phyloP scores from a whole-genome alignment of 2,329 filamentous ascomycete genomes.

The Ophiostoma ulmi region DNA sequence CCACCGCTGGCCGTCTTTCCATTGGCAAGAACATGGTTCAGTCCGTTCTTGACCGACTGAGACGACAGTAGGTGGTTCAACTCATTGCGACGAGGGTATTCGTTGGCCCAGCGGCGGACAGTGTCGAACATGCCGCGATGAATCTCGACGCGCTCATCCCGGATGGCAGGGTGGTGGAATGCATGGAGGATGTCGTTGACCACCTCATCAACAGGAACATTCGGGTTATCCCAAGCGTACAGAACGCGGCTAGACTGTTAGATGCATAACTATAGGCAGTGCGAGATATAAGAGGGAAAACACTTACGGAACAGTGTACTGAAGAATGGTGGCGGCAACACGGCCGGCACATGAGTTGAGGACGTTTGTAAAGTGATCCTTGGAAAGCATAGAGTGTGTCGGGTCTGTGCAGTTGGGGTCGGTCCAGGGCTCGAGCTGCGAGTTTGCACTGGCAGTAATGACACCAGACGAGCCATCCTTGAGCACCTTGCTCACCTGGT shows the following conservation, averaged over 20 bases:
- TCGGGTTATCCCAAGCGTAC: conserved; percentile 87
- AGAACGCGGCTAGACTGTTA: conserved; percentile 59
- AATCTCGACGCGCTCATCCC: conserved; percentile 69
- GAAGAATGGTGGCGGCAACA: conserved; percentile 68
- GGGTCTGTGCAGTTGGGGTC: conserved; percentile 70
- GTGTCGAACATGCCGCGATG: conserved; percentile 86
- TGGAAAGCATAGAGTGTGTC: conserved; percentile 76
- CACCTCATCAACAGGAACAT: conserved; percentile 76
- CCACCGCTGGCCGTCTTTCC: conserved; percentile 32
- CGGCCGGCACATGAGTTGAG: conserved; percentile 72
- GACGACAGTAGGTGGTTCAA: conserved; percentile 74
- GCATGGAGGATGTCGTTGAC: conserved; percentile 72
- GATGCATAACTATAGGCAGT: neutral
- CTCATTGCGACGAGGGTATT: conserved; percentile 59
- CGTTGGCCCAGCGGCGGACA: conserved; percentile 74
- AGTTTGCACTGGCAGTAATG: conserved; percentile 62
- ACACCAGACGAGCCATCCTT: conserved; percentile 77
- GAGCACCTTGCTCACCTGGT: conserved; percentile 73
- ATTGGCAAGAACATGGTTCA: conserved; percentile 62
- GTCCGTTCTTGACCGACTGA: conserved; percentile 74
- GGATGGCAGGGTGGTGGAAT: conserved; percentile 86
- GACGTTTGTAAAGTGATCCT: conserved; percentile 78
- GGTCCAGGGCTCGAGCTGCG: conserved; percentile 76
- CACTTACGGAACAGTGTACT: conserved; percentile 74
- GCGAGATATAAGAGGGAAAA: no score